A percentile compares a stretch with the other conserved stretches of the same genome.
Conservation (phyloP, 345 rosid species). For the Eucalyptus leucophloia region DNA sequence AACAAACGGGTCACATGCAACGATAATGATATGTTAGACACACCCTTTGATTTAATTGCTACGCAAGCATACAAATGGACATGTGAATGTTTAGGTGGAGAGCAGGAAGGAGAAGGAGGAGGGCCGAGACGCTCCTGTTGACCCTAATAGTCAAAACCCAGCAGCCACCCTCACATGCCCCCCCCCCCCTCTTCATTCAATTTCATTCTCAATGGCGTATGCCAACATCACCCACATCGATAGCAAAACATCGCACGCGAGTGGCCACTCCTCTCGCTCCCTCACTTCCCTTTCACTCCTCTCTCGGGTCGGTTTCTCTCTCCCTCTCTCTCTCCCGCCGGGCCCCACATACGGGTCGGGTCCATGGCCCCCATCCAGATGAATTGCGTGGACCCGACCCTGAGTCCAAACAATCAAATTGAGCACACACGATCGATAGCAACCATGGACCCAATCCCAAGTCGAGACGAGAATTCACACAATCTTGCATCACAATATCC, state of each 20-base stretch:
- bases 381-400: background rate
- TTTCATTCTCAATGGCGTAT: background rate
- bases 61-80: background rate
- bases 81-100: background rate
- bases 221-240: background rate
- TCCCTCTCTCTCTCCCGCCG: background rate
- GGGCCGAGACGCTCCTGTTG: background rate
- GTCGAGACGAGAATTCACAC: accelerated
- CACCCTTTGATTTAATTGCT: background rate
- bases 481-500: accelerated
- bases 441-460: background rate
- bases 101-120: background rate
- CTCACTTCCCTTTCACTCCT: background rate
- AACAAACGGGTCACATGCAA: background rate
- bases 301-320: background rate
- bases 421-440: background rate
- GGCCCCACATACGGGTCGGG: background rate
- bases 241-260: background rate
- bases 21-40: background rate
- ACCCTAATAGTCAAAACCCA: background rate
- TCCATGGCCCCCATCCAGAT: background rate
- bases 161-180: background rate
- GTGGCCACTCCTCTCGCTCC: background rate
- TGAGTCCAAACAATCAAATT: accelerated
- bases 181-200: background rate